These are phyloP conservation scores for Lepiota venenata DNA, from an alignment of 768 basidiomycete species.

Conservation along the genomic window DNA sequence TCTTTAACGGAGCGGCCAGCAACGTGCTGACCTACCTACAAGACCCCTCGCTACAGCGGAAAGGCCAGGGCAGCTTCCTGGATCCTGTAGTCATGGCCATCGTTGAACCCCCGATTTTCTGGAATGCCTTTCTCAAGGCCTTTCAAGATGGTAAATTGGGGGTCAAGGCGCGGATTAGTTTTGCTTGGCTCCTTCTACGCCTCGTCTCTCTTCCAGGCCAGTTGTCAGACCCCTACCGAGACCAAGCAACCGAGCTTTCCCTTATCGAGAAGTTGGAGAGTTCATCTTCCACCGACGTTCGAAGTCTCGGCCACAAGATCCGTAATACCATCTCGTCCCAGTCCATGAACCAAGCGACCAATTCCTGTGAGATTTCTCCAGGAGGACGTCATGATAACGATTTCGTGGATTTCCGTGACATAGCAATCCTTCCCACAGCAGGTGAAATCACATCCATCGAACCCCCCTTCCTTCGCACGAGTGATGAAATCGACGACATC, in stretches of 20 bases:
- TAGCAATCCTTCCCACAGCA: slow-evolving; percentile 62
- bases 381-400: slow-evolving; percentile 75
- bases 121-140: slow-evolving; percentile 33
- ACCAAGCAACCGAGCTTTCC: slow-evolving; percentile 27
- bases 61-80: slow-evolving; percentile 41
- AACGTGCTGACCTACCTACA: slow-evolving; percentile 30
- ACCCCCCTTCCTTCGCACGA: slow-evolving; percentile 46
- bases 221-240: slow-evolving; percentile 31
- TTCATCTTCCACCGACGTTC: slow-evolving; percentile 22
- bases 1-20: slow-evolving; percentile 40
- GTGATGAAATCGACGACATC: slow-evolving; percentile 38
- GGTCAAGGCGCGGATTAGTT: slow-evolving; percentile 30
- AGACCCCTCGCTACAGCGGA: slow-evolving; percentile 28
- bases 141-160: slow-evolving; percentile 30
- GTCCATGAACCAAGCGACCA: background rate
- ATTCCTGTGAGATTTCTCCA: slow-evolving; percentile 23
- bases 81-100: slow-evolving; percentile 35
- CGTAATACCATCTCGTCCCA: slow-evolving; percentile 24
- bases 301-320: slow-evolving; percentile 33
- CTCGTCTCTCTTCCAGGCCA: slow-evolving; percentile 39
- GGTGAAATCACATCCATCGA: slow-evolving; percentile 48
- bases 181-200: slow-evolving; percentile 48
- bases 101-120: slow-evolving; percentile 51
- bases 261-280: slow-evolving; percentile 25
- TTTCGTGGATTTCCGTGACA: slow-evolving; percentile 53